These are phyloP conservation scores for Tagetes patula DNA, from an alignment of 129 eudicot genomes.

Conservation along the genomic window DNA sequence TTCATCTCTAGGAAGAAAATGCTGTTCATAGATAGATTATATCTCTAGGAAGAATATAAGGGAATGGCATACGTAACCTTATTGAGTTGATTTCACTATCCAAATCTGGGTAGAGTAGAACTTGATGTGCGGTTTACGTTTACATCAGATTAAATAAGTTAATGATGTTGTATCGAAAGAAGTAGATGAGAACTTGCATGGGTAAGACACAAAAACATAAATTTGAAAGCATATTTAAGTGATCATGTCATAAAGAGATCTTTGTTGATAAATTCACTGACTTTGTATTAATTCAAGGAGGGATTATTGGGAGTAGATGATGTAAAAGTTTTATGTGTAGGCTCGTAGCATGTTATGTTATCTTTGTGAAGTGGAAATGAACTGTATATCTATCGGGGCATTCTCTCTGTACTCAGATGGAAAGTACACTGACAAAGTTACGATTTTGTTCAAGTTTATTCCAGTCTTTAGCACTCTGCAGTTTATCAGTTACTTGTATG, in stretches of 20 bases:
- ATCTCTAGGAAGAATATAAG: slow-evolving; percentile 5
- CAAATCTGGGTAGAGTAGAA: slow-evolving; percentile 22
- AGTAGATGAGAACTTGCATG: slow-evolving; percentile 2
- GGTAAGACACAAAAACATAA: not conserved
- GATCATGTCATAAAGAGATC: not conserved
- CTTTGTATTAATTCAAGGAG: slow-evolving; percentile 8
- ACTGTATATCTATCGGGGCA: not conserved
- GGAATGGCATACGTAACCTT: not conserved
- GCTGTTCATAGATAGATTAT: too few species aligned
- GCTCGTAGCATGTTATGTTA: not conserved
- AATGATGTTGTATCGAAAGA: not conserved
- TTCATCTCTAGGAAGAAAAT: slow-evolving; percentile 10
- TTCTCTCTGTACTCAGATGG: not conserved
- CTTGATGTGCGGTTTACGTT: not conserved
- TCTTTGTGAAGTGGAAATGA: not conserved
- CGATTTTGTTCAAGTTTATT: not conserved
- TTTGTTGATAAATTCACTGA: slow-evolving; percentile 5
- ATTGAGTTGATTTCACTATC: not conserved
- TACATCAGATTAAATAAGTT: not conserved
- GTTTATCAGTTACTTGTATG: not conserved
- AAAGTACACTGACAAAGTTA: not conserved
- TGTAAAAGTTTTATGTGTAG: not conserved
- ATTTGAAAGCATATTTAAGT: slow-evolving; percentile 5
- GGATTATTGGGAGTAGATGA: not conserved
- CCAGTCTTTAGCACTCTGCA: slow-evolving; percentile 17